Conservation (phyloP, 78 protist species). For the Bigelowiella natans region DNA sequence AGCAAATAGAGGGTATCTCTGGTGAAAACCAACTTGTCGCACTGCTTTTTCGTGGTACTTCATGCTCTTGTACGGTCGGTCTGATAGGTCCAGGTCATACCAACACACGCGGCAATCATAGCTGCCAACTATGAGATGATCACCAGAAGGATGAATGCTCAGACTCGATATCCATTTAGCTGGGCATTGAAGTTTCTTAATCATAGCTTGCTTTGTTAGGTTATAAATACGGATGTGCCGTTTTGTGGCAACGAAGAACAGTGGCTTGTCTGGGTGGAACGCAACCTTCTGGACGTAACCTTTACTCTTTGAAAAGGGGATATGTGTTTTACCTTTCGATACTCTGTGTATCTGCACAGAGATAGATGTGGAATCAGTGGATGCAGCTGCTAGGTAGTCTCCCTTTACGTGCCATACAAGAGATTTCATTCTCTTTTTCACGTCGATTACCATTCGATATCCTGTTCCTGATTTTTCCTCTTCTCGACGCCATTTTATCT, state of each 20-base stretch:
- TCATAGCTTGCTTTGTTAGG: conserved; percentile 54
- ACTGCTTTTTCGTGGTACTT: conserved; percentile 74
- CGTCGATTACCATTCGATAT: neutral
- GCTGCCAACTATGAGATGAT: conserved; percentile 71
- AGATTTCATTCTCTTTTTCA: neutral
- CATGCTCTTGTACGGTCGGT: conserved; percentile 76
- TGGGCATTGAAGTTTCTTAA: conserved; percentile 44
- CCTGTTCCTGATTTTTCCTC: neutral
- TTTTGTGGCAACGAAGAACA: conserved; percentile 72
- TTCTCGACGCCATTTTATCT: too few relatives aligned
- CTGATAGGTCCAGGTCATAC: conserved; percentile 86
- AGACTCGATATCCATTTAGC: conserved; percentile 59
- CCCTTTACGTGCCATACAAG: conserved; percentile 79
- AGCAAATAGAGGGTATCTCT: conserved; percentile 79
- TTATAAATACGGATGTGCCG: conserved; percentile 48
- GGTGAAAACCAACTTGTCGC: conserved; percentile 13
- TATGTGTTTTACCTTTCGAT: neutral
- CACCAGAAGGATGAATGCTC: conserved; percentile 81
- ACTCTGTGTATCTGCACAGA: conserved; percentile 32
- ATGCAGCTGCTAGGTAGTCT: conserved; percentile 73
- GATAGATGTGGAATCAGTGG: conserved; percentile 33
- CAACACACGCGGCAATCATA: conserved; percentile 76
- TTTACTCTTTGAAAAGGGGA: conserved; percentile 48
- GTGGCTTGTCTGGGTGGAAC: conserved; percentile 92
- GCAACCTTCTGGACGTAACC: conserved; percentile 37